These are phyloP conservation scores for Alternaria longipes DNA, from an alignment of 2,329 filamentous ascomycete genomes.

Conservation along the genomic window DNA sequence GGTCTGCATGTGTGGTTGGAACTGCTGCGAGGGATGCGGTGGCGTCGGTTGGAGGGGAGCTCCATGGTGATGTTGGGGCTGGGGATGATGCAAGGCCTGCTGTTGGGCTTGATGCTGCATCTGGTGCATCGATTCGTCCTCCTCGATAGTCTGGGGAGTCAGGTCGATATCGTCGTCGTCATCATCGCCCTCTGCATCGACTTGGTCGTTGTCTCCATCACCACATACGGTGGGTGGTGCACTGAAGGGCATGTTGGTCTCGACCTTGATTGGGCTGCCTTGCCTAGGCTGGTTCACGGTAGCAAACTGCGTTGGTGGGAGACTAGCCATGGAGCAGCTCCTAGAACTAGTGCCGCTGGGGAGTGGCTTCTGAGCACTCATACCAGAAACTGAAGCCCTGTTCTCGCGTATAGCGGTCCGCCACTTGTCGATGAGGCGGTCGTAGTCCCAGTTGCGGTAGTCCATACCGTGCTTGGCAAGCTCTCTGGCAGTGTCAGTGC, in stretches of 20 bases:
- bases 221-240: constrained; percentile 43
- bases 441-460: constrained; percentile 53
- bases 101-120: constrained; percentile 22
- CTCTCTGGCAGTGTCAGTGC: constrained; percentile 51
- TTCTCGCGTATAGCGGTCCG: constrained; percentile 47
- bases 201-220: constrained; percentile 40
- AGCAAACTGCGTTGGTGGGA: constrained; percentile 36
- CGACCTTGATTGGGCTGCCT: constrained; percentile 31
- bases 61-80: constrained; percentile 27
- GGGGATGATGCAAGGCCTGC: constrained; percentile 19
- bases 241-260: constrained; percentile 37
- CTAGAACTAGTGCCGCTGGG: constrained; percentile 31
- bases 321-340: constrained; percentile 43
- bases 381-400: constrained; percentile 35
- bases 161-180: constrained; percentile 47
- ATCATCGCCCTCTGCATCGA: constrained; percentile 50
- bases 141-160: constrained; percentile 38
- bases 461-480: constrained; percentile 49
- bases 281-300: constrained; percentile 27
- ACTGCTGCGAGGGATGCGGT: constrained; percentile 38
- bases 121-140: constrained; percentile 31
- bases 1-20: constrained; percentile 38
- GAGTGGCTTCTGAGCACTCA: constrained; percentile 49
- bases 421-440: constrained; percentile 54
- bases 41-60: constrained; percentile 45